Conservation (phyloP, 306 rosid genomes). For the Vigna radiata region DNA sequence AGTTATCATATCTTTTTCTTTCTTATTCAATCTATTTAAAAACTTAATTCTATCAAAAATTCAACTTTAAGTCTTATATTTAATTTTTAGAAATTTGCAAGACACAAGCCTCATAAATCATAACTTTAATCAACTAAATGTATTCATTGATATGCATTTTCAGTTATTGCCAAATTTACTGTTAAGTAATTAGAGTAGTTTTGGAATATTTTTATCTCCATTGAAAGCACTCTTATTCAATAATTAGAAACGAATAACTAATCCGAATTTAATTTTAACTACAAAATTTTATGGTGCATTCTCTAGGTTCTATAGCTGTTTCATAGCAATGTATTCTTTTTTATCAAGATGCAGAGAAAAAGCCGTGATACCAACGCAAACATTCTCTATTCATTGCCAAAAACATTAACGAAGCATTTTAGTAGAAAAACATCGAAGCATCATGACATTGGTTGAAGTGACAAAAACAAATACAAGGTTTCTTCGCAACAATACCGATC, state of each 20-base stretch:
- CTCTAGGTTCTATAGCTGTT: not conserved
- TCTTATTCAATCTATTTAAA: no score
- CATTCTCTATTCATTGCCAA: not conserved
- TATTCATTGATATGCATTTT: not conserved
- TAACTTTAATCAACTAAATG: no score
- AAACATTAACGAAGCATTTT: not conserved
- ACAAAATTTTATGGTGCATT: not conserved
- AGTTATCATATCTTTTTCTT: no score
- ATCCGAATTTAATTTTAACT: not conserved
- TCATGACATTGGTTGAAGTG: not conserved
- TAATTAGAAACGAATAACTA: not conserved
- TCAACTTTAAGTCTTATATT: no score
- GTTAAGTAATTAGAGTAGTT: not conserved
- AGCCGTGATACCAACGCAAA: not conserved
- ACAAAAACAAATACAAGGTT: not conserved
- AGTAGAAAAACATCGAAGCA: not conserved
- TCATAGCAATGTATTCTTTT: not conserved
- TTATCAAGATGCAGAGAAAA: not conserved
- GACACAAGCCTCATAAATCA: no score
- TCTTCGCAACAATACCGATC: not conserved
- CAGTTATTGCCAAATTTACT: not conserved
- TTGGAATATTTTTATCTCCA: no score
- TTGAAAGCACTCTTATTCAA: not conserved
- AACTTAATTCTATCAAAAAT: no score
- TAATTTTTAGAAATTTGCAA: no score